Evolutionary conservation across 257 asterid species (phyloP).

Genomic region (Ilex asprella): DNA sequence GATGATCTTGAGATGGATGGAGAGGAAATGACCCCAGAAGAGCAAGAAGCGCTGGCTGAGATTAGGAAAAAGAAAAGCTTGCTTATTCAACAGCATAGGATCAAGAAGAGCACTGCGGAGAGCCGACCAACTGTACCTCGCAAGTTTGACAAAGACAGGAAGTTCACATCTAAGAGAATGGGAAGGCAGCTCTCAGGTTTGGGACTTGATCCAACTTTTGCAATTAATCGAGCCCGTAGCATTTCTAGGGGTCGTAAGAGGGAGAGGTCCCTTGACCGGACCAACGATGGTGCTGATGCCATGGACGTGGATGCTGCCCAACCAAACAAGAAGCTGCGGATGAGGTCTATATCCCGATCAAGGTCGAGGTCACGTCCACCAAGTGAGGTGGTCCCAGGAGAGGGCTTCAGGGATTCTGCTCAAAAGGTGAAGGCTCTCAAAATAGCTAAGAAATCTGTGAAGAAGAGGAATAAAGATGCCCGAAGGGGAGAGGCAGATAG

Average conservation of each 20-base stretch:
- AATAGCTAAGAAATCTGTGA: slow-evolving; percentile 41
- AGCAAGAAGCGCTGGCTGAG: slow-evolving; percentile 51
- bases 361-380: slow-evolving; percentile 61
- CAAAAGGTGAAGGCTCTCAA: slow-evolving; percentile 71
- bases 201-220: slow-evolving; percentile 76
- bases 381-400: slow-evolving; percentile 71
- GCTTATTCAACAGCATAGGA: slow-evolving; percentile 74
- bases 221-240: slow-evolving; percentile 75
- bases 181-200: slow-evolving; percentile 66
- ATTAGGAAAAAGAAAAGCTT: slow-evolving; percentile 76
- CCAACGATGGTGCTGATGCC: slow-evolving; percentile 25
- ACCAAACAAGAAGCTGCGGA: slow-evolving; percentile 58
- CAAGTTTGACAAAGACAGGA: slow-evolving; percentile 67
- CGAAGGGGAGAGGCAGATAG: slow-evolving; percentile 86
- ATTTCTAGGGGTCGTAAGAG: slow-evolving; percentile 88
- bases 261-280: slow-evolving; percentile 56
- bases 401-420: slow-evolving; percentile 70
- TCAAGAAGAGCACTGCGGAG: slow-evolving; percentile 84
- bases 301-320: slow-evolving; percentile 74
- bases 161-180: slow-evolving; percentile 67
- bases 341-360: slow-evolving; percentile 44
- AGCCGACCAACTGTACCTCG: slow-evolving; percentile 81
- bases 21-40: slow-evolving; percentile 70
- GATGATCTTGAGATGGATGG: slow-evolving; percentile 85
- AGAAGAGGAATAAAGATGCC: slow-evolving; percentile 78